A percentile compares a stretch with the other conserved stretches of the same genome.
Conservation (phyloP, 2,329 filamentous ascomycete species). For the Penicillium frequentans region DNA sequence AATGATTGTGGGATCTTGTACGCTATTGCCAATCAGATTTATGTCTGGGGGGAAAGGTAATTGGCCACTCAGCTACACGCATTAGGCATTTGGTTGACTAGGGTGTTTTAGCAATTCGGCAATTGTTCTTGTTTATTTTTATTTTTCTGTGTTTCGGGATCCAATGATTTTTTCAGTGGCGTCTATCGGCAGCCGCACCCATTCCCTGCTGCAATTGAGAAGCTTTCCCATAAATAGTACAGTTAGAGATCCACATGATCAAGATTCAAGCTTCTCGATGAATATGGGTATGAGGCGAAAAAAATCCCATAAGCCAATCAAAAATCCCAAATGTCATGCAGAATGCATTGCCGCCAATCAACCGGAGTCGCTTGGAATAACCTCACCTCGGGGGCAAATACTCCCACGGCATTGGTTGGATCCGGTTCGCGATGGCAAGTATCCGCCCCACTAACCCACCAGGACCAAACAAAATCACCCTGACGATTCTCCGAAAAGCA, state of each 20-base stretch:
- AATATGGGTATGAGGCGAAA: not conserved
- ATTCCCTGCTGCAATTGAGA: not conserved
- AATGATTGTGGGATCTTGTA: too few relatives aligned
- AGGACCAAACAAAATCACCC: constrained; percentile 7
- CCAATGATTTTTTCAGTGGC: not conserved
- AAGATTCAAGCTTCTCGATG: not conserved
- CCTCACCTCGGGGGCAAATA: constrained; percentile 14
- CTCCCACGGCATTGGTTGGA: constrained; percentile 7
- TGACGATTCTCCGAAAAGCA: constrained; percentile 1
- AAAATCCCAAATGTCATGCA: not conserved
- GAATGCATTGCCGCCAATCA: constrained; percentile 9
- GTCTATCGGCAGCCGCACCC: not conserved
- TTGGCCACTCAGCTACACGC: too few relatives aligned
- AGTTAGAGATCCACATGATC: not conserved
- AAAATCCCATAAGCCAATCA: not conserved
- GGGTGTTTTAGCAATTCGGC: not conserved
- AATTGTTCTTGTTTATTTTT: not conserved
- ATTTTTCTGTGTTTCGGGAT: too few relatives aligned
- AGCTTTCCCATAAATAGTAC: not conserved
- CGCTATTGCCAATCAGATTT: too few relatives aligned
- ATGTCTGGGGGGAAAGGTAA: too few relatives aligned
- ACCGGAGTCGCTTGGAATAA: constrained; percentile 10
- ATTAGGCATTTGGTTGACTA: too few relatives aligned
- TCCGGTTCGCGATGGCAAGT: constrained; percentile 1
- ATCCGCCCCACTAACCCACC: constrained; percentile 11